phyloP scores from a whole-genome alignment of 805 yeast genomes.

The Cyberlindnera saturnus region DNA sequence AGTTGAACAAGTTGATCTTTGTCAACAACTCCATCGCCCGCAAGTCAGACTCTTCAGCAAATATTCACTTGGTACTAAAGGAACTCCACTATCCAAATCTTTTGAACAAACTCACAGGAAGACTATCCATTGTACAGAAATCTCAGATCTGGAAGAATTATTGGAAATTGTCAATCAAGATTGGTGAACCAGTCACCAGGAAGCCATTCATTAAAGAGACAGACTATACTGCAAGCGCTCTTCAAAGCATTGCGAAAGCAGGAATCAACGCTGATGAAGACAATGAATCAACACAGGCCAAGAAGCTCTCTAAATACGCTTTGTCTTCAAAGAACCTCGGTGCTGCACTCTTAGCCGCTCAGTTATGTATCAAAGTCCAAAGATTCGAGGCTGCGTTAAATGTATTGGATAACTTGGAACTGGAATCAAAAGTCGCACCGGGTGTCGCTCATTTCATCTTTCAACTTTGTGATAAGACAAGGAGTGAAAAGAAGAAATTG shows the following conservation, averaged over 20 bases:
- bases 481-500: constrained; percentile 29
- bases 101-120: constrained; percentile 13
- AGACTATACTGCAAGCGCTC: constrained; percentile 12
- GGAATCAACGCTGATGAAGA: constrained; percentile 13
- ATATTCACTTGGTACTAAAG: constrained; percentile 24
- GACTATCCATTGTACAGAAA: constrained; percentile 20
- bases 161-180: constrained; percentile 12
- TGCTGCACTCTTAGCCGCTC: constrained; percentile 29
- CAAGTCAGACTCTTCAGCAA: not conserved
- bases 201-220: not conserved
- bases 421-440: constrained; percentile 28
- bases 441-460: constrained; percentile 45
- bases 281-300: constrained; percentile 20
- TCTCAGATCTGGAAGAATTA: constrained; percentile 17
- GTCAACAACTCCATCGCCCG: constrained; percentile 25
- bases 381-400: constrained; percentile 30
- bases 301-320: constrained; percentile 29
- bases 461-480: constrained; percentile 42
- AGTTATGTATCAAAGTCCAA: constrained; percentile 25
- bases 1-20: constrained; percentile 25
- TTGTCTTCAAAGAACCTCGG: constrained; percentile 25
- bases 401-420: constrained; percentile 29
- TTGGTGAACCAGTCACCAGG: constrained; percentile 15
- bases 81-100: constrained; percentile 27
- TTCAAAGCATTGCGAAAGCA: constrained; percentile 11